Conservation (phyloP, 805 yeast species). For the Saturnispora bothae region DNA sequence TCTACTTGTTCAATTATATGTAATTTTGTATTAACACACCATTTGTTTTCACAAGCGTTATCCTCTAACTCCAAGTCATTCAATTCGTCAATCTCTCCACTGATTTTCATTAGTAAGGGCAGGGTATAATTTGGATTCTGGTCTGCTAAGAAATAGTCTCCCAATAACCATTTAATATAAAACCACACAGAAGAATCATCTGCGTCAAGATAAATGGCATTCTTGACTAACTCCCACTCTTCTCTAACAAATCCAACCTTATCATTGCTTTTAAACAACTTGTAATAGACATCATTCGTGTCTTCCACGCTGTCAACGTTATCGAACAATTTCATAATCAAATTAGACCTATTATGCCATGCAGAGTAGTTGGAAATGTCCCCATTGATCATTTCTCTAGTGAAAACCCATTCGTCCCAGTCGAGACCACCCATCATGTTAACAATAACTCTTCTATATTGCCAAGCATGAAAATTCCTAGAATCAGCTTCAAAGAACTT, state of each 20-base stretch:
- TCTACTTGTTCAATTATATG: slow-evolving; percentile 33
- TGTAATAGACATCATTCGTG: slow-evolving; percentile 4
- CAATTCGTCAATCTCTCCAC: slow-evolving; percentile 43
- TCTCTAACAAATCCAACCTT: slow-evolving; percentile 29
- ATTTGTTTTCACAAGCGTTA: slow-evolving; percentile 47
- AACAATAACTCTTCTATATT: slow-evolving; percentile 71
- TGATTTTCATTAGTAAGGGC: slow-evolving; percentile 35
- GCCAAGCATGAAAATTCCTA: slow-evolving; percentile 95
- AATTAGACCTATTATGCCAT: slow-evolving; percentile 79
- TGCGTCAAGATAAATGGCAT: slow-evolving; percentile 87
- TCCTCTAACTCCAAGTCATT: slow-evolving; percentile 68
- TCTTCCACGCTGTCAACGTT: slow-evolving; percentile 13
- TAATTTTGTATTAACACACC: slow-evolving; percentile 61
- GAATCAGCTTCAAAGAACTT: slow-evolving; percentile 61
- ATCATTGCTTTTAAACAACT: slow-evolving; percentile 13
- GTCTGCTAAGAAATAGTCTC: slow-evolving; percentile 31
- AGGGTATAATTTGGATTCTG: slow-evolving; percentile 23
- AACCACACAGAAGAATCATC: slow-evolving; percentile 93
- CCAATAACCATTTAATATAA: slow-evolving; percentile 70
- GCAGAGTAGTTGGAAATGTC: slow-evolving; percentile 93
- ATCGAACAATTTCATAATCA: slow-evolving; percentile 45
- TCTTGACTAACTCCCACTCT: slow-evolving; percentile 62
- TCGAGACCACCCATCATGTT: slow-evolving; percentile 21
- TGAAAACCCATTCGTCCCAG: slow-evolving; percentile 57
- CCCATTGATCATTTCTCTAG: slow-evolving; percentile 65